Percentiles rank a stretch among this genome's conserved stretches.
These are phyloP conservation scores for Tetrahymena thermophila DNA, from an alignment of 73 alveolate species.

Conservation along the genomic window DNA sequence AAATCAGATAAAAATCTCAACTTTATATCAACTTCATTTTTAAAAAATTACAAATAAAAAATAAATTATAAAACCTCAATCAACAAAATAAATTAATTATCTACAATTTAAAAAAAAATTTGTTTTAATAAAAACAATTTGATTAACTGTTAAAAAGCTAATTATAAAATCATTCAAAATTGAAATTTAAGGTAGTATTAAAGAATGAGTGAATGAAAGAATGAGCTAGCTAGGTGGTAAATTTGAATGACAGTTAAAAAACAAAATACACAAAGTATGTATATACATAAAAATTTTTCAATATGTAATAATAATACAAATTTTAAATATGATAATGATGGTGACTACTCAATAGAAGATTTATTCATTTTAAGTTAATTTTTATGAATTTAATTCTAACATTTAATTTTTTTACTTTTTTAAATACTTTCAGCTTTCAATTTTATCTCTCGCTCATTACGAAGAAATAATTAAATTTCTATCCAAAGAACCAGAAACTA, in stretches of 20 bases:
- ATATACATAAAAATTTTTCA: background rate
- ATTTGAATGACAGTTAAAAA: background rate
- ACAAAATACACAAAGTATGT: background rate
- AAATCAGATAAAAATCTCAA: too few relatives aligned
- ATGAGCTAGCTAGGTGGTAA: too few relatives aligned
- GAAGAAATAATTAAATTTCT: background rate
- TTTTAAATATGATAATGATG: background rate
- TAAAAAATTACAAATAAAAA: too few relatives aligned
- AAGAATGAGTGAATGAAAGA: too few relatives aligned
- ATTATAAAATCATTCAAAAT: too few relatives aligned
- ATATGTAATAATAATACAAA: background rate
- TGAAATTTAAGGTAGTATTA: too few relatives aligned
- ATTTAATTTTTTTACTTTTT: background rate
- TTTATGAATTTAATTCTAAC: background rate
- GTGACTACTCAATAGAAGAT: background rate
- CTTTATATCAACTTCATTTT: too few relatives aligned
- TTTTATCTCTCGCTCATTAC: background rate
- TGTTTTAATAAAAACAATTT: too few relatives aligned
- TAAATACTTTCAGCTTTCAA: background rate
- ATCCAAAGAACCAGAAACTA: background rate
- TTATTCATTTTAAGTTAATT: background rate
- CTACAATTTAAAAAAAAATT: too few relatives aligned
- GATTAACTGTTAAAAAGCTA: too few relatives aligned
- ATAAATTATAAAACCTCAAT: too few relatives aligned
- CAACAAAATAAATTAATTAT: too few relatives aligned